phyloP scores from a whole-genome alignment of 2,329 filamentous ascomycete species.

The Fusarium sp. region DNA sequence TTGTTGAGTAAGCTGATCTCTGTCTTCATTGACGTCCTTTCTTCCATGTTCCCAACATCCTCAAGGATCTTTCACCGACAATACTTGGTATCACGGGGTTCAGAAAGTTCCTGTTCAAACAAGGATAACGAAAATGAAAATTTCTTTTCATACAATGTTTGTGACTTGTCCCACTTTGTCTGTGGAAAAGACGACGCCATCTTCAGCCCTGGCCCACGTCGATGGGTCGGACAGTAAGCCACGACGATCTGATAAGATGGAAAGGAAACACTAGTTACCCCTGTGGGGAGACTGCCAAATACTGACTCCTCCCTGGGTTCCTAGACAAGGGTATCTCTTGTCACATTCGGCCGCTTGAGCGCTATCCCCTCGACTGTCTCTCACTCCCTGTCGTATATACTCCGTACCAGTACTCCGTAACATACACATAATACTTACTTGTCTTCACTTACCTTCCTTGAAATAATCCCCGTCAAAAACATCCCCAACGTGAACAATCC shows the following conservation, averaged over 20 bases:
- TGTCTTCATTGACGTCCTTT: conserved; percentile 27
- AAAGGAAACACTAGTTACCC: conserved; percentile 38
- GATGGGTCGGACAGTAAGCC: conserved; percentile 34
- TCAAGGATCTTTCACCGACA: conserved; percentile 43
- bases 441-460: conserved; percentile 16
- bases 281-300: conserved; percentile 41
- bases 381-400: background rate
- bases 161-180: conserved; percentile 18
- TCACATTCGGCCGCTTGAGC: conserved; percentile 26
- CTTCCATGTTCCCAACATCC: conserved; percentile 15
- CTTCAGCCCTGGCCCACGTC: conserved; percentile 35
- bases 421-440: conserved; percentile 10
- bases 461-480: conserved; percentile 5
- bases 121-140: conserved; percentile 31
- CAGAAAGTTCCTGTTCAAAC: background rate
- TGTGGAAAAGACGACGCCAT: conserved; percentile 5
- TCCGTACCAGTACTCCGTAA: conserved; percentile 10
- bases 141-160: conserved; percentile 5
- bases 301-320: conserved; percentile 22
- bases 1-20: conserved; percentile 25
- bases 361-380: background rate
- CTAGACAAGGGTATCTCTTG: conserved; percentile 20
- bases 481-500: conserved; percentile 8
- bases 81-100: conserved; percentile 4
- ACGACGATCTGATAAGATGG: conserved; percentile 50